Evolutionary conservation across 1,284 basidiomycete genomes (phyloP).

Genomic region (Rhodotorula sp.): DNA sequence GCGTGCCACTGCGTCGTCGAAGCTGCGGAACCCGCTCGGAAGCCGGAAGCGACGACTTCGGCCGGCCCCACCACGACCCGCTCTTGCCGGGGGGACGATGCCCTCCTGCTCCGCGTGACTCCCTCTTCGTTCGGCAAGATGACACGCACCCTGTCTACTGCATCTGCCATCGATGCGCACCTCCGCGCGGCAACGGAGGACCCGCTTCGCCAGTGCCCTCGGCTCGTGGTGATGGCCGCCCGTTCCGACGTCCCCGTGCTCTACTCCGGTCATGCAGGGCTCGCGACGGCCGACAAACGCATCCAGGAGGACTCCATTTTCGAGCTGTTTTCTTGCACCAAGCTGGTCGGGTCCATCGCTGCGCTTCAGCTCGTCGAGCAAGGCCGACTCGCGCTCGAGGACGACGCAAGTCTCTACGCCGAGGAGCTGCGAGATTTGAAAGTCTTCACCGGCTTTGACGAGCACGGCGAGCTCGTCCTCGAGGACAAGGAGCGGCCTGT

Average conservation of each 20-base stretch:
- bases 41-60: too few relatives aligned
- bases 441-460: conserved; percentile 9
- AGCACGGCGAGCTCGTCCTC: conserved; percentile 2
- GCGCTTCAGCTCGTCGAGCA: conserved; percentile 31
- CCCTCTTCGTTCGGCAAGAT: not conserved
- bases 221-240: conserved; percentile 7
- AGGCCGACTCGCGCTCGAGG: conserved; percentile 21
- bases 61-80: too few relatives aligned
- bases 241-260: not conserved
- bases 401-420: conserved; percentile 12
- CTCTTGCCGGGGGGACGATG: too few relatives aligned
- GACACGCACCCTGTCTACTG: not conserved
- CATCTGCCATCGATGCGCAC: not conserved
- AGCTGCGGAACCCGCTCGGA: too few relatives aligned
- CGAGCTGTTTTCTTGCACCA: conserved; percentile 11
- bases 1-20: too few relatives aligned
- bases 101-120: not conserved
- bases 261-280: conserved; percentile 9
- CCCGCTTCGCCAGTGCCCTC: conserved; percentile 4
- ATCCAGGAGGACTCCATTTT: conserved; percentile 10
- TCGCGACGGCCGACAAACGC: not conserved
- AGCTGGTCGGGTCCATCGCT: conserved; percentile 18
- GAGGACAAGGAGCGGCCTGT: not conserved
- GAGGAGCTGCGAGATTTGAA: conserved; percentile 15
- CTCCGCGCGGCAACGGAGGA: conserved; percentile 3